phyloP scores from a whole-genome alignment of 345 rosid genomes.

The Firmiana major region DNA sequence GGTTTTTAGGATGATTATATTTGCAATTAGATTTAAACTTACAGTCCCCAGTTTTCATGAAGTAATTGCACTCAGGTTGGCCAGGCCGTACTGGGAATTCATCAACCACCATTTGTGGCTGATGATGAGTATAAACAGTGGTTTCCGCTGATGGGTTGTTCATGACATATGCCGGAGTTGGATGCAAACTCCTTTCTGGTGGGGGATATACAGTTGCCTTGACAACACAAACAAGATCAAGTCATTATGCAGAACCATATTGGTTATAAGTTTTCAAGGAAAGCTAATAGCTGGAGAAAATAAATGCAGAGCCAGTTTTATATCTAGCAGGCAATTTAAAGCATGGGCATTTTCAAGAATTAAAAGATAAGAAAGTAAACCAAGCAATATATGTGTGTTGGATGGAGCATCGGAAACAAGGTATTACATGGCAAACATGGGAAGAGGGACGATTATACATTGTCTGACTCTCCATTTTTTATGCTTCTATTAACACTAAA shows the following conservation, averaged over 20 bases:
- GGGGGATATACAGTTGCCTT: constrained; percentile 53
- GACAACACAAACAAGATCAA: constrained; percentile 25
- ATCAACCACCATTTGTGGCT: constrained; percentile 46
- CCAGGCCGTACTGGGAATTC: constrained; percentile 94
- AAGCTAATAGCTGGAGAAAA: not conserved
- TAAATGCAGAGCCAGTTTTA: not conserved
- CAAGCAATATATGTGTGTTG: not conserved
- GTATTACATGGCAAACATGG: not conserved
- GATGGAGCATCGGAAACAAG: not conserved
- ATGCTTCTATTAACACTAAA: not conserved
- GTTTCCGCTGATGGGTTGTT: constrained; percentile 37
- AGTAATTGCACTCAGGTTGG: constrained; percentile 82
- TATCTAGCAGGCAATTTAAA: not conserved
- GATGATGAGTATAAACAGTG: constrained; percentile 43
- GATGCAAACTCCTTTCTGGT: constrained; percentile 50
- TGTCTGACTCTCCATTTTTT: not conserved
- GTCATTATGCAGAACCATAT: constrained; percentile 7
- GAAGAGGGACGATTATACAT: not conserved
- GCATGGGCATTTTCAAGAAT: not conserved
- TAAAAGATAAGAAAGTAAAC: not conserved
- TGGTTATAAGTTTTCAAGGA: not conserved
- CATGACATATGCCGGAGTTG: constrained; percentile 42
- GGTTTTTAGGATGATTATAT: constrained; percentile 81
- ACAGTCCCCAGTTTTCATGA: constrained; percentile 82
- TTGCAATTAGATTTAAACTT: constrained; percentile 82